A percentile compares a stretch with the other conserved stretches of the same genome.
Conservation (phyloP, 2,329 filamentous ascomycete species). For the Colletotrichum sp. region DNA sequence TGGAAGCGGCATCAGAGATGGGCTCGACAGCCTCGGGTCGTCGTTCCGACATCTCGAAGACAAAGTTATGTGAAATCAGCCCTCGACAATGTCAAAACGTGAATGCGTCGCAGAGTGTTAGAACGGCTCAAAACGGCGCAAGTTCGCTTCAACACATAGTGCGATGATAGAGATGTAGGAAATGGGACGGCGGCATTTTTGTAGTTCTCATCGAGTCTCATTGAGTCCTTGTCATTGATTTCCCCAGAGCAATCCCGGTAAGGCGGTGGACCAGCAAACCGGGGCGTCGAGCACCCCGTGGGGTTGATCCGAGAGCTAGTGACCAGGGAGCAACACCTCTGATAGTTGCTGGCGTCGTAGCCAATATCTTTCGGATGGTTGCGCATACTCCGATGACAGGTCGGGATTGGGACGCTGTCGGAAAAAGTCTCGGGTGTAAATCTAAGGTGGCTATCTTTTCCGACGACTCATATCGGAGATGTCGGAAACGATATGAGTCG, state of each 20-base stretch:
- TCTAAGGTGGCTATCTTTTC: neutral
- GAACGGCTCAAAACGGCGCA: neutral
- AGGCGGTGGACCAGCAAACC: neutral
- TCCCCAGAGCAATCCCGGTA: neutral
- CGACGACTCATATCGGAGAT: neutral
- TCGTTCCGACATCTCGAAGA: neutral
- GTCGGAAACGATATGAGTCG: too few species aligned
- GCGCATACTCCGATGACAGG: neutral
- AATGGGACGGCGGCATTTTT: neutral
- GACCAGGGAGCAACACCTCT: neutral
- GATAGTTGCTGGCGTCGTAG: neutral
- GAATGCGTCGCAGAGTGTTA: rapidly evolving
- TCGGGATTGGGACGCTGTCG: neutral
- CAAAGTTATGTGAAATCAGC: neutral
- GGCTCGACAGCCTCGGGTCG: neutral
- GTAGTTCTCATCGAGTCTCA: neutral
- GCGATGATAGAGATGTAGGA: neutral
- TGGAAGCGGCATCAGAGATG: neutral
- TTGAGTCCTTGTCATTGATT: neutral
- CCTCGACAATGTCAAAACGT: neutral
- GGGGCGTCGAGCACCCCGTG: neutral
- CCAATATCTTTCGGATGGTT: neutral
- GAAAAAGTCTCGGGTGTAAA: neutral
- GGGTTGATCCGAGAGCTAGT: neutral
- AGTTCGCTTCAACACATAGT: neutral